Base-by-base conservation (phyloP, 257 asterid genomes). In the Jaltomata sinuosa region DNA sequence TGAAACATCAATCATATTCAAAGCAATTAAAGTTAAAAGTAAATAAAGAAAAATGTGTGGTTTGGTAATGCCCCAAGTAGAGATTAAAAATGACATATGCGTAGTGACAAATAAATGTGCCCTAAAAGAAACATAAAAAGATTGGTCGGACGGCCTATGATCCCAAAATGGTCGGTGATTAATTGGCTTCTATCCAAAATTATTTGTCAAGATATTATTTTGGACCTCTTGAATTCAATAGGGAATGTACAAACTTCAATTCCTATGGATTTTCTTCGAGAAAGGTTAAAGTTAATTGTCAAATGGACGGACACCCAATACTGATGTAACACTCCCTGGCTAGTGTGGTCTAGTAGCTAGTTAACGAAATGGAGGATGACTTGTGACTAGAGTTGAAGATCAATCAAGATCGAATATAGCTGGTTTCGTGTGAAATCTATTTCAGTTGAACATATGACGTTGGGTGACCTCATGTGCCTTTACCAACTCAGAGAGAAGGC, bases 91-190 rank as follows among this genome's bases (percentile, higher is more conserved):
- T 65, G 38, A 18, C 52, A 29, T 50, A 83, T 50, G 18, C 67
- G 64, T 61, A 65, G 71, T 62, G 88, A 85, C 85, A 80, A 42
- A 67, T 79, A 21, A 87, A 52, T 62, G 53, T 85, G 67, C 27
- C 27, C 19, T 52, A 71, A 21, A 21, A 68, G 78, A 34, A 36
- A 36, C 71, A 84, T 29, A 71, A 29, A 19, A 71, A 83, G 89
- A 88, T 86, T 86, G 89, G 89, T 78, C 79, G 82, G 90, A 67
- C 89, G 87, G 87, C 53, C 64, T 25, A 80, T 83, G 80, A 47
- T 53, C 40, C 64, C 54, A 68, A 16, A 78, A 27, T 57, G 87
- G 89, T 78, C 90, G 90, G 90, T 84, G 83, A 22, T 72, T 7
- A 0, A 10, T 50, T 71, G 78, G 68, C 52, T 50, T 31, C 69